Percentiles rank a stretch among this genome's conserved stretches.
Evolutionary conservation across 2,329 filamentous ascomycete species (phyloP).

Genomic region (Claviceps fusiformis): DNA sequence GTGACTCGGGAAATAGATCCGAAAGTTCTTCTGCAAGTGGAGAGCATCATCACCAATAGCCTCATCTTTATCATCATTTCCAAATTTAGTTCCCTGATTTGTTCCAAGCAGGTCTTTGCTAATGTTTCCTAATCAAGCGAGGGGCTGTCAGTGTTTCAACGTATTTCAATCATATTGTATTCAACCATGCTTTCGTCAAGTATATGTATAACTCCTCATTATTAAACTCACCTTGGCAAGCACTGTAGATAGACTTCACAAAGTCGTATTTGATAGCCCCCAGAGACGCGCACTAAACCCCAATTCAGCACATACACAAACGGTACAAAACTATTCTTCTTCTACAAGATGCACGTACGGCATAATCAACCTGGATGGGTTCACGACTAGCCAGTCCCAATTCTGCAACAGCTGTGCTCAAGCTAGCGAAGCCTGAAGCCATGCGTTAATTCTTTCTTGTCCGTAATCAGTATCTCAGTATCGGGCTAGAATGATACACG

Average conservation of each 20-base stretch:
- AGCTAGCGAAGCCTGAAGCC: slow-evolving; percentile 53
- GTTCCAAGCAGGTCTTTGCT: neutral
- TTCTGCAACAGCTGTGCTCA: slow-evolving; percentile 51
- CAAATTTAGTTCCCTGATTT: neutral
- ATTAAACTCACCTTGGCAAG: slow-evolving; percentile 37
- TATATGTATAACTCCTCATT: slow-evolving; percentile 6
- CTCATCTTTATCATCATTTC: neutral
- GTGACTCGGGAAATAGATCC: slow-evolving; percentile 69
- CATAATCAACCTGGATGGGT: slow-evolving; percentile 56
- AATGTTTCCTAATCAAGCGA: neutral
- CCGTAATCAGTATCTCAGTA: neutral
- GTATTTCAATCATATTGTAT: slow-evolving; percentile 1
- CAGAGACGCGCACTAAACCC: slow-evolving; percentile 57
- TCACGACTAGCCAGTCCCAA: slow-evolving; percentile 46
- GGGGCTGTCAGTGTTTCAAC: neutral
- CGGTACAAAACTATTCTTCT: neutral
- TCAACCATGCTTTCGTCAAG: slow-evolving; percentile 1
- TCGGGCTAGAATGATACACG: slow-evolving; percentile 9
- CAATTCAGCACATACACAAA: neutral
- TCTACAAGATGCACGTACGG: slow-evolving; percentile 32
- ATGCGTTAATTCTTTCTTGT: neutral
- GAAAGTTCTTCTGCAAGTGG: slow-evolving; percentile 34
- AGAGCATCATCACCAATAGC: neutral
- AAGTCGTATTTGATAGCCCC: slow-evolving; percentile 61
- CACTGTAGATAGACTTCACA: slow-evolving; percentile 41